These are phyloP conservation scores for Ophiostoma triangulosporum DNA, from an alignment of 2,329 filamentous ascomycete genomes.

Conservation along the genomic window DNA sequence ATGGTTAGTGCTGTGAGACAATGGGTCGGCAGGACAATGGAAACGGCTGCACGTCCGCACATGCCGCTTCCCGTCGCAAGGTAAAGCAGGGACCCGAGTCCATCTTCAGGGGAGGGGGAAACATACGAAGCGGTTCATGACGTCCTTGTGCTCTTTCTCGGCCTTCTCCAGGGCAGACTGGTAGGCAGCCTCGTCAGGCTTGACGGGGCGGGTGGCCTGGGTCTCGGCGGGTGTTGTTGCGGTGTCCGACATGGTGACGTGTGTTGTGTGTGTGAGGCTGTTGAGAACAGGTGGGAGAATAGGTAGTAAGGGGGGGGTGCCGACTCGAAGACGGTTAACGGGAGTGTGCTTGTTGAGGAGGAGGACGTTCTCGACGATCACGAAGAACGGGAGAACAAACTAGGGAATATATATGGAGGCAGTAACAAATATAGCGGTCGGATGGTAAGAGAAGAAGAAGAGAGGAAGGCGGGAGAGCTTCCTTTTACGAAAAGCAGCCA, in stretches of 20 bases:
- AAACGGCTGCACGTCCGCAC: not conserved
- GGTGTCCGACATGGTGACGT: slow-evolving; percentile 32
- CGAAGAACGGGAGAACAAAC: not conserved
- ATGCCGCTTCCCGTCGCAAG: not conserved
- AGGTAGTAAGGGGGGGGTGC: not conserved
- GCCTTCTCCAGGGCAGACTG: slow-evolving; percentile 66
- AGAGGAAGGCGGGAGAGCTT: not conserved
- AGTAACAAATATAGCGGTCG: not conserved
- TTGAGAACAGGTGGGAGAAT: not conserved
- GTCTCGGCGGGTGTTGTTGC: slow-evolving; percentile 23
- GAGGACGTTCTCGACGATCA: not conserved
- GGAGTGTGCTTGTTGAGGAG: not conserved
- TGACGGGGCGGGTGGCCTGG: slow-evolving; percentile 53
- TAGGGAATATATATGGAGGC: not conserved
- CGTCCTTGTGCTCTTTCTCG: slow-evolving; percentile 73
- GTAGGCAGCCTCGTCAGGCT: slow-evolving; percentile 76
- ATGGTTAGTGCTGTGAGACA: not conserved
- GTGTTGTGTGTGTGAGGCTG: not conserved
- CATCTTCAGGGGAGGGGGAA: not conserved
- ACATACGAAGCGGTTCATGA: slow-evolving; percentile 45
- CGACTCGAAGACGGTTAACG: not conserved
- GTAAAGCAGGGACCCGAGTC: not conserved
- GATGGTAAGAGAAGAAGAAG: not conserved
- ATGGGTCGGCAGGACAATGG: not conserved
- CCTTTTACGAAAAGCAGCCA: too few relatives aligned